phyloP scores from a whole-genome alignment of 2,329 filamentous ascomycete genomes.

The Phialophora chinensis region DNA sequence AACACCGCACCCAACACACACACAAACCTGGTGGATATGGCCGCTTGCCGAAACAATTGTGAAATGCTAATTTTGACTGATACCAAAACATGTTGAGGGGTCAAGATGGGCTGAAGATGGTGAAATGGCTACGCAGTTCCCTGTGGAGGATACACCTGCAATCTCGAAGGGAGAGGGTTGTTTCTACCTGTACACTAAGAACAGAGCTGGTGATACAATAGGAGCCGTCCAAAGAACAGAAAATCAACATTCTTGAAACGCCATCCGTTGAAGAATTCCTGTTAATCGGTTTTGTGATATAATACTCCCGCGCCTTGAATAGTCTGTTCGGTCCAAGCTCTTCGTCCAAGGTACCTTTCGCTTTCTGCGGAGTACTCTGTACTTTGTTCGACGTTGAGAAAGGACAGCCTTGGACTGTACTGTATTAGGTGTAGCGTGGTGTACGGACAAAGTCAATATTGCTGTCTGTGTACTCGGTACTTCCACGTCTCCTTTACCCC shows the following conservation, averaged over 20 bases:
- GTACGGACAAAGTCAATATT: no score
- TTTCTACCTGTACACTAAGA: slow-evolving; percentile 12
- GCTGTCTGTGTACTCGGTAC: no score
- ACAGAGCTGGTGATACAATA: slow-evolving; percentile 6
- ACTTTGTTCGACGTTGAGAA: not conserved
- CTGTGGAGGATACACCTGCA: not conserved
- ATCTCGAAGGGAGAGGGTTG: not conserved
- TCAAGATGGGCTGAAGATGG: not conserved
- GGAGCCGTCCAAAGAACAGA: slow-evolving; percentile 14
- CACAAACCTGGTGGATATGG: slow-evolving; percentile 10
- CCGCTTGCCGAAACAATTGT: slow-evolving; percentile 7
- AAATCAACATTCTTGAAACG: slow-evolving; percentile 5
- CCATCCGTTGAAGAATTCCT: not conserved
- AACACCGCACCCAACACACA: slow-evolving; percentile 2
- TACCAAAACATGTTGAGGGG: slow-evolving; percentile 7
- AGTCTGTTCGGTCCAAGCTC: not conserved
- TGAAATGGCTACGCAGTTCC: not conserved
- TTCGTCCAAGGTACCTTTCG: not conserved
- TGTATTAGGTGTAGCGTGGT: not conserved
- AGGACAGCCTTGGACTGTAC: not conserved
- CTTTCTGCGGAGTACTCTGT: no score
- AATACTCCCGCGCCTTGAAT: not conserved
- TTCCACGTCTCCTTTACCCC: no score
- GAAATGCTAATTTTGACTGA: slow-evolving; percentile 27
- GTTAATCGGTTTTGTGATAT: not conserved